Evolutionary conservation across 768 basidiomycete species (phyloP).

Genomic region (Amanita pseudoporphyria): DNA sequence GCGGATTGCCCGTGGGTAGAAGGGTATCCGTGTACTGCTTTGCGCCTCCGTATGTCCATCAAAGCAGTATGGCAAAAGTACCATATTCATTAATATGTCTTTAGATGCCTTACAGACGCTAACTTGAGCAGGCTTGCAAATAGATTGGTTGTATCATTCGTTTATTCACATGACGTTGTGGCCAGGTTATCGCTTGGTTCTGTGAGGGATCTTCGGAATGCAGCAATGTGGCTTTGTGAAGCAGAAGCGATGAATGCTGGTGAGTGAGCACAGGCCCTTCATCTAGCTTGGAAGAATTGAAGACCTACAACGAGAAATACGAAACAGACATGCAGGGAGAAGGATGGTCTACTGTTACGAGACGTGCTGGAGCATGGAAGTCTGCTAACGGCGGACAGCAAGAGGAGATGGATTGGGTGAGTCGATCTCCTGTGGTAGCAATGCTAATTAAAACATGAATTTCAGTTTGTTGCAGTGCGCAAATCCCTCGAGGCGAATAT

Average conservation of each 20-base stretch:
- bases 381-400: constrained; percentile 34
- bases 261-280: neutral
- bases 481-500: constrained; percentile 84
- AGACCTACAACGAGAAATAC: constrained; percentile 10
- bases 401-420: constrained; percentile 51
- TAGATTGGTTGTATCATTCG: constrained; percentile 64
- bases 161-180: constrained; percentile 78
- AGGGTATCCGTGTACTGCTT: constrained; percentile 70
- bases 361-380: constrained; percentile 50
- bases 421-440: constrained; percentile 5
- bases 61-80: neutral
- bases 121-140: constrained; percentile 49
- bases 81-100: neutral
- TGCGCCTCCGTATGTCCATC: constrained; percentile 60
- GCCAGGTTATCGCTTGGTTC: constrained; percentile 71
- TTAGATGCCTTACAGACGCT: constrained; percentile 53
- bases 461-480: constrained; percentile 66
- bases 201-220: constrained; percentile 65
- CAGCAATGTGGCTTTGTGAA: constrained; percentile 73
- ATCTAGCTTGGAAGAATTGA: neutral
- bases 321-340: constrained; percentile 35
- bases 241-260: constrained; percentile 29
- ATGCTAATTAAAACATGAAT: neutral
- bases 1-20: constrained; percentile 59
- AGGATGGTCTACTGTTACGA: constrained; percentile 41